These are phyloP conservation scores for Bifiguratus adelaidae DNA, from an alignment of 192 early-diverging fungal species.

Conservation along the genomic window DNA sequence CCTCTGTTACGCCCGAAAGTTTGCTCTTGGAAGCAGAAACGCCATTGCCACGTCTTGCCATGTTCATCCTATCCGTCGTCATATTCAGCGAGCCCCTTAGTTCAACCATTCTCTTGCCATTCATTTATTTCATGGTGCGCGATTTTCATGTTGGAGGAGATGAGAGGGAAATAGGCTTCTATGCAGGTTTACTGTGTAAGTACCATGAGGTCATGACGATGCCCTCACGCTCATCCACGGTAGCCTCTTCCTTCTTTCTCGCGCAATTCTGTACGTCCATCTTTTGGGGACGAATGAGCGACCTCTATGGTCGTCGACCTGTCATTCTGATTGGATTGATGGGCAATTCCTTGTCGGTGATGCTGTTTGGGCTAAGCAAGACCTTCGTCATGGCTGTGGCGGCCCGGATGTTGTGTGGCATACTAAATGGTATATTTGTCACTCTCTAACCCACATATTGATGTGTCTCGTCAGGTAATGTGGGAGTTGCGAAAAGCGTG, in stretches of 20 bases:
- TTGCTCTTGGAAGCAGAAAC: too few species aligned
- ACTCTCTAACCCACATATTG: neutral
- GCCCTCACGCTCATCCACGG: neutral
- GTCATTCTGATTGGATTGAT: conserved; percentile 62
- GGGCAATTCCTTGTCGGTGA: conserved; percentile 50
- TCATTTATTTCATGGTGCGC: conserved; percentile 66
- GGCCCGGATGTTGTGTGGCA: conserved; percentile 44
- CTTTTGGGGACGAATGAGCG: conserved; percentile 56
- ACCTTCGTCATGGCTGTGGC: conserved; percentile 42
- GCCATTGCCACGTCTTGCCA: conserved; percentile 28
- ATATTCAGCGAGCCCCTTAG: conserved; percentile 51
- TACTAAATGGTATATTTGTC: conserved; percentile 39
- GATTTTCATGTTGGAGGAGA: conserved; percentile 50
- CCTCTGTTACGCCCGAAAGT: too few species aligned
- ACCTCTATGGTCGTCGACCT: conserved; percentile 65
- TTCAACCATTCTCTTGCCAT: conserved; percentile 59
- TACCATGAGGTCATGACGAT: neutral
- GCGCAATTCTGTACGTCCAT: conserved; percentile 52
- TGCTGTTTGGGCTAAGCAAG: conserved; percentile 56
- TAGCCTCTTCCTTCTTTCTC: conserved; percentile 47
- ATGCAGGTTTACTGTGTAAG: conserved; percentile 51
- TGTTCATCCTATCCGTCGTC: conserved; percentile 35
- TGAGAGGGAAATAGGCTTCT: conserved; percentile 66
- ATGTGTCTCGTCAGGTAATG: conserved; percentile 28
- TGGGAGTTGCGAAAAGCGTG: conserved; percentile 73